These are phyloP conservation scores for Neopestalotiopsis sp. DNA, from an alignment of 2,329 filamentous ascomycete species.

Conservation along the genomic window DNA sequence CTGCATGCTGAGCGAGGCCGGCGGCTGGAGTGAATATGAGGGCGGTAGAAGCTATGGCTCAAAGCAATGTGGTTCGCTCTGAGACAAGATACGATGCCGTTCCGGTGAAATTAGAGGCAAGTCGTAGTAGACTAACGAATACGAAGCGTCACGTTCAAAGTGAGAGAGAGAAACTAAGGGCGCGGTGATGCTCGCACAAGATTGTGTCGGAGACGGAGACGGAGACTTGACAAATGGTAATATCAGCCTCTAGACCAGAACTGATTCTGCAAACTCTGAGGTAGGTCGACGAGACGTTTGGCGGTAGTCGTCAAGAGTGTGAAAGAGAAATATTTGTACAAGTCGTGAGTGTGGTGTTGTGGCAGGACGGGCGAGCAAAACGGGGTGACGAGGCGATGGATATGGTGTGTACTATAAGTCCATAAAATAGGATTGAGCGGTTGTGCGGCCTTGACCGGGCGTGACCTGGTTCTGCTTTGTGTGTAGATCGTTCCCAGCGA, in stretches of 20 bases:
- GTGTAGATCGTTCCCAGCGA: not conserved
- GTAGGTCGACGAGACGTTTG: not conserved
- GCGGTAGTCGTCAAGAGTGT: not conserved
- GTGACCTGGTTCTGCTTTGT: not conserved
- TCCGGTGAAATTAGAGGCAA: not conserved
- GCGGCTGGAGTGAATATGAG: not conserved
- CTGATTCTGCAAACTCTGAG: not conserved
- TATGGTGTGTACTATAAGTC: not conserved
- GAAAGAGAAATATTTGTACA: not conserved
- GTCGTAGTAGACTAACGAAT: not conserved
- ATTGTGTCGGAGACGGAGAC: not conserved
- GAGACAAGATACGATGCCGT: not conserved
- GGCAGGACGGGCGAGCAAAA: not conserved
- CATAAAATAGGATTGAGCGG: not conserved
- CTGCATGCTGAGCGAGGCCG: slow-evolving; percentile 27
- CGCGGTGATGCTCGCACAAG: not conserved
- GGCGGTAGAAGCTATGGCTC: not conserved
- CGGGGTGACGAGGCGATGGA: not conserved
- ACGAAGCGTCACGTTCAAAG: not conserved
- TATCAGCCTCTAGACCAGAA: not conserved
- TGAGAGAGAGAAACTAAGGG: not conserved
- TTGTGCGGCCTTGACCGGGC: not conserved
- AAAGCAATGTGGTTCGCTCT: not conserved
- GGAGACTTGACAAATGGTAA: not conserved
- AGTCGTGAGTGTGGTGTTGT: not conserved